Conservation (phyloP, 169 alveolate species). For the Plasmodium yoelii region DNA sequence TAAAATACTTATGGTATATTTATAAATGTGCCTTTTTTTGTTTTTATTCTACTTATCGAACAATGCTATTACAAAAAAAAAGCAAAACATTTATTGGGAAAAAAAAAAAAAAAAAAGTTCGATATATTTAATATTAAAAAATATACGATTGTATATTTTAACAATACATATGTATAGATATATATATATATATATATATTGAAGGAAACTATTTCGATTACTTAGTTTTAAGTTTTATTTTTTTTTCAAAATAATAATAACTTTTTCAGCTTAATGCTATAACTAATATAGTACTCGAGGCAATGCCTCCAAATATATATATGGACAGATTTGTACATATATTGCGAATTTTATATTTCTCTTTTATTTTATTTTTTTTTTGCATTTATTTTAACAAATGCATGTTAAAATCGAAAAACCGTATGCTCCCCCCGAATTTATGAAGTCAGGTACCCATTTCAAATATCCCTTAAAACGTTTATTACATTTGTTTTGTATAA, state of each 20-base stretch:
- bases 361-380: slow-evolving; percentile 11
- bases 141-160: background rate
- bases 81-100: background rate
- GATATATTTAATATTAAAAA: background rate
- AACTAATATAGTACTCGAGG: background rate
- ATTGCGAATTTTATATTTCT: background rate
- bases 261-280: too few species aligned
- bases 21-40: background rate
- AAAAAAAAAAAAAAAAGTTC: background rate
- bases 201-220: background rate
- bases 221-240: background rate
- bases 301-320: background rate
- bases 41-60: background rate
- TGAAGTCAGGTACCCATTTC: slow-evolving; percentile 19
- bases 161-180: background rate
- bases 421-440: slow-evolving; percentile 19
- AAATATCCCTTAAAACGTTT: background rate
- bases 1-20: background rate
- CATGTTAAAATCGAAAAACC: slow-evolving; percentile 48
- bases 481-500: background rate
- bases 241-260: background rate
- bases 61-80: background rate
- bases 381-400: slow-evolving; percentile 1
- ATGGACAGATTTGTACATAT: background rate
- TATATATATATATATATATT: background rate